Evolutionary conservation across 2,329 filamentous ascomycete genomes (phyloP).

Genomic region (Phoma herbarum): DNA sequence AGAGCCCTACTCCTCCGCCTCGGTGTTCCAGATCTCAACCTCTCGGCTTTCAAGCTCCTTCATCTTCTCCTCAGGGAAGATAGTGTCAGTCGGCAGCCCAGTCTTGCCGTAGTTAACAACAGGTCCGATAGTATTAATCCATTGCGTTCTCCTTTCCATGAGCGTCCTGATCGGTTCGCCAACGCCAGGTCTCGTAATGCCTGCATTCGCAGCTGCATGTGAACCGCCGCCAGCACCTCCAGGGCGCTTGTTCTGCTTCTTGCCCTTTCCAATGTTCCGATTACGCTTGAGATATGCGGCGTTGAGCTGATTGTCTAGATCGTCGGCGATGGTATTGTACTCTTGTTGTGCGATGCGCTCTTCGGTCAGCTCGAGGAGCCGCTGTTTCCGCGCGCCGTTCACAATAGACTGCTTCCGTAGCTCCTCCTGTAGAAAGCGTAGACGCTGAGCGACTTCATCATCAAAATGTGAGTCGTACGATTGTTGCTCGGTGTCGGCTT

Average conservation of each 20-base stretch:
- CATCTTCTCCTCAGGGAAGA: conserved; percentile 81
- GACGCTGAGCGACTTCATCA: conserved; percentile 89
- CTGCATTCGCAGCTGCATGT: conserved; percentile 57
- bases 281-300: conserved; percentile 96
- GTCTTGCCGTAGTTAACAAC: conserved; percentile 87
- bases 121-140: conserved; percentile 89
- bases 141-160: conserved; percentile 89
- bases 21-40: conserved; percentile 82
- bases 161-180: conserved; percentile 90
- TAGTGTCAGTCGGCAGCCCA: conserved; percentile 76
- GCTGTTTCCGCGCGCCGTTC: conserved; percentile 90
- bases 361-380: conserved; percentile 85
- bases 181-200: conserved; percentile 65
- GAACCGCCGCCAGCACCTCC: conserved; percentile 78
- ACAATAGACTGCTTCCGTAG: conserved; percentile 83
- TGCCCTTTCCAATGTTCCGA: conserved; percentile 90
- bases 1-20: conserved; percentile 65
- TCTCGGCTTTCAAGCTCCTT: conserved; percentile 76
- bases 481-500: conserved; percentile 70
- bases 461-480: conserved; percentile 92
- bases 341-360: conserved; percentile 97
- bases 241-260: conserved; percentile 81
- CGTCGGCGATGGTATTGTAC: conserved; percentile 95
- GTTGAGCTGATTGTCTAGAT: conserved; percentile 93
- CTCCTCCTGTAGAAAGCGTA: conserved; percentile 84